Conservation (phyloP, 2,329 filamentous ascomycete species). For the Eutypa lata region DNA sequence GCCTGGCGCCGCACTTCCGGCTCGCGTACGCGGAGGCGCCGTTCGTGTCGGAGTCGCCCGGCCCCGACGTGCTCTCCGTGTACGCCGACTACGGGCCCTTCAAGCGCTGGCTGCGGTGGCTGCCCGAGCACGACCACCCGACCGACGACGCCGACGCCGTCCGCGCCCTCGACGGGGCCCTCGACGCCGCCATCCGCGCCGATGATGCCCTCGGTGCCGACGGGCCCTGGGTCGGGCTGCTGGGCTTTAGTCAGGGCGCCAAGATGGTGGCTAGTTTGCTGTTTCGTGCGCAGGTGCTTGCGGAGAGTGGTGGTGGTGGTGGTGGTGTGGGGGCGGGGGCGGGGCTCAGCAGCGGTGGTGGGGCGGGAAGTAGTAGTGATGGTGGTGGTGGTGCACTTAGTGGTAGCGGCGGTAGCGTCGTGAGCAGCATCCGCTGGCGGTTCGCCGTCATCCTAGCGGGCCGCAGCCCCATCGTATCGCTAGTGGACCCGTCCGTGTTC, state of each 20-base stretch:
- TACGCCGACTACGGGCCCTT: conserved; percentile 68
- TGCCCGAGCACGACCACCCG: conserved; percentile 46
- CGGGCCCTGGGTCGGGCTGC: conserved; percentile 56
- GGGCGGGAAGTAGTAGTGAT: no score
- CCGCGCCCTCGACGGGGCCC: conserved; percentile 35
- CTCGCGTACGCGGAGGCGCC: conserved; percentile 72
- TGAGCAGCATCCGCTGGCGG: conserved; percentile 41
- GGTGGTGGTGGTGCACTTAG: no score
- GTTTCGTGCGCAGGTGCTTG: conserved; percentile 57
- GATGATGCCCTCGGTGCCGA: conserved; percentile 49
- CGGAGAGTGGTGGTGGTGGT: conserved; percentile 5
- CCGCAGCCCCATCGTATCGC: conserved; percentile 54
- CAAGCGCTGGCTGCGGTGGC: conserved; percentile 59
- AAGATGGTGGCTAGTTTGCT: conserved; percentile 59
- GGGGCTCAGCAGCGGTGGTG: no score
- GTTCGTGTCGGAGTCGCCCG: conserved; percentile 54
- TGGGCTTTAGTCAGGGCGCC: conserved; percentile 67
- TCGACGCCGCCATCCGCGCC: conserved; percentile 45
- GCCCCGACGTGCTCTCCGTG: conserved; percentile 60
- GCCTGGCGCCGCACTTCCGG: conserved; percentile 58
- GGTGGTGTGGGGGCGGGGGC: conserved; percentile 30
- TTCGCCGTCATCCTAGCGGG: conserved; percentile 64
- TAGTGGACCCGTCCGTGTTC: conserved; percentile 42
- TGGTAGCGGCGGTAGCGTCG: conserved; percentile 15
- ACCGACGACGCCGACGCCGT: conserved; percentile 44